Conservation (phyloP, 306 rosid species). For the Trifolium subterraneum region DNA sequence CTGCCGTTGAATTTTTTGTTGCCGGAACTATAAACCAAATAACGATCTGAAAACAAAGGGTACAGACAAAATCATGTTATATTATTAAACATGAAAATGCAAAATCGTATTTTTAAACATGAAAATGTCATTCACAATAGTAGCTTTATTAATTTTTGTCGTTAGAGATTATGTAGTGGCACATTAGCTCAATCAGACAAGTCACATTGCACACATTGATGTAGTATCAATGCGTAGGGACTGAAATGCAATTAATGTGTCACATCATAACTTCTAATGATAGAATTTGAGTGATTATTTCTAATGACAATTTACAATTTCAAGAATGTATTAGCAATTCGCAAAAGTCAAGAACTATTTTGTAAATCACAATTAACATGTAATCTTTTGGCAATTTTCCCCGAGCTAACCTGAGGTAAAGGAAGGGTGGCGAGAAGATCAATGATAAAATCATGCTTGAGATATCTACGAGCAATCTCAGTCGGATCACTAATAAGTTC, state of each 20-base stretch:
- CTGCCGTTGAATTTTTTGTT: conserved; percentile 52
- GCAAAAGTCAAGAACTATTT: not conserved
- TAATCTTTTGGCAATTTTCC: too few species aligned
- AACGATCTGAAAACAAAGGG: conserved; percentile 56
- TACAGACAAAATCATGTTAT: not conserved
- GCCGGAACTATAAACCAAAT: conserved; percentile 87
- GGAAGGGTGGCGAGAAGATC: conserved; percentile 85
- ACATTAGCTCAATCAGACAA: not conserved
- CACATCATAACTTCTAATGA: not conserved
- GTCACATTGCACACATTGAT: not conserved
- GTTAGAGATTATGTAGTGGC: not conserved
- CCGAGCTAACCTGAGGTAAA: conserved; percentile 67
- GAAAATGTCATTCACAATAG: not conserved
- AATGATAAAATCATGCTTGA: conserved; percentile 58
- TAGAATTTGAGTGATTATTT: not conserved
- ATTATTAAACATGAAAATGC: too few species aligned
- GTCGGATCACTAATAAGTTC: conserved; percentile 69
- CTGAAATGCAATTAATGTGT: too few species aligned
- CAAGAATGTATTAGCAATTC: not conserved
- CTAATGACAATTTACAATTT: not conserved
- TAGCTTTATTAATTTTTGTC: not conserved
- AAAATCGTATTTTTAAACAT: too few species aligned
- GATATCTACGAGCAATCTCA: conserved; percentile 64
- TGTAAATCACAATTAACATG: not conserved
- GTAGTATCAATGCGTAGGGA: not conserved